phyloP scores from a whole-genome alignment of 305 asterid species.

The Fraxinus velutina region DNA sequence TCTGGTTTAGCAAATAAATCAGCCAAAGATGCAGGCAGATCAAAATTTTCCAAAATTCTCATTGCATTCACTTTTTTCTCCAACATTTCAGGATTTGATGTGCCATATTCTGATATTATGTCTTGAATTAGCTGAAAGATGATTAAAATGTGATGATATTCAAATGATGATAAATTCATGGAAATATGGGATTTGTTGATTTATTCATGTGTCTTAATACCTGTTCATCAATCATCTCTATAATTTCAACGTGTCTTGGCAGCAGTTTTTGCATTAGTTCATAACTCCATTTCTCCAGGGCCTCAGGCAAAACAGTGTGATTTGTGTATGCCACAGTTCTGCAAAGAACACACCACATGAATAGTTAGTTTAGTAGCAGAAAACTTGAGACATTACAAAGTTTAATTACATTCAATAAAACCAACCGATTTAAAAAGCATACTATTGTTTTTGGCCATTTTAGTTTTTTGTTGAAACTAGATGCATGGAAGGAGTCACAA shows the following conservation, averaged over 20 bases:
- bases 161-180: slow-evolving; percentile 19
- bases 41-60: slow-evolving; percentile 86
- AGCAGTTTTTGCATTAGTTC: slow-evolving; percentile 76
- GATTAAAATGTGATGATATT: slow-evolving; percentile 20
- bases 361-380: slow-evolving; percentile 27
- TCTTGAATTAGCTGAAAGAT: slow-evolving; percentile 63
- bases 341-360: slow-evolving; percentile 29
- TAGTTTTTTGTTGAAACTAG: not conserved
- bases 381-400: slow-evolving; percentile 17
- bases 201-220: slow-evolving; percentile 31
- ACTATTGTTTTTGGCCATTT: not conserved
- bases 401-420: slow-evolving; percentile 2
- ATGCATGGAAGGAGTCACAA: slow-evolving; percentile 6
- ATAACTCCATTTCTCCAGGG: slow-evolving; percentile 91
- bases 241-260: slow-evolving; percentile 84
- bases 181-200: slow-evolving; percentile 13
- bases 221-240: slow-evolving; percentile 79
- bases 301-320: slow-evolving; percentile 94
- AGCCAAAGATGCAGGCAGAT: slow-evolving; percentile 59
- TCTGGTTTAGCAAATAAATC: slow-evolving; percentile 51
- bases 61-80: slow-evolving; percentile 56
- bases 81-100: slow-evolving; percentile 52
- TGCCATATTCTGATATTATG: slow-evolving; percentile 62
- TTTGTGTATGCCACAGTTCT: slow-evolving; percentile 95
- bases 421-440: not conserved